Conservation (phyloP, 306 rosid species). For the Pachyrhizus erosus region DNA sequence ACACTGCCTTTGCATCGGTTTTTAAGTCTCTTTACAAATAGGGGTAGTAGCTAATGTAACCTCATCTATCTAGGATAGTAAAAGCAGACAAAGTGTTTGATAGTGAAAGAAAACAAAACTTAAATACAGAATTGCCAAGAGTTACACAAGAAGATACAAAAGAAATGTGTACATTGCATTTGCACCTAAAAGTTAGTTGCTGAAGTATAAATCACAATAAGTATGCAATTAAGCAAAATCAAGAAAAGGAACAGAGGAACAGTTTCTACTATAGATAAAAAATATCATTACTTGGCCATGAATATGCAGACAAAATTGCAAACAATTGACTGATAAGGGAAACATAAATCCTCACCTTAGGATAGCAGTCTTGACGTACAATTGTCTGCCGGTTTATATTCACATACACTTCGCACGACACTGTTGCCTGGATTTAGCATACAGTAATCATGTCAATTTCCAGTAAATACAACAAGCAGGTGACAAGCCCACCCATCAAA, state of each 20-base stretch:
- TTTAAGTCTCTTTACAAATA: slow-evolving; percentile 21
- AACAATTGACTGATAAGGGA: background rate
- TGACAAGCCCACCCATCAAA: background rate
- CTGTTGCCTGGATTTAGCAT: slow-evolving; percentile 62
- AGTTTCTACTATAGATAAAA: background rate
- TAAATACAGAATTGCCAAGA: background rate
- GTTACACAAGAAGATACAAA: slow-evolving; percentile 8
- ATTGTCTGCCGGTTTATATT: slow-evolving; percentile 58
- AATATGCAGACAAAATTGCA: slow-evolving; percentile 5
- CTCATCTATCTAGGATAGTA: background rate
- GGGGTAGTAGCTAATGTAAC: background rate
- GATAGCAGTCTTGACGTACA: slow-evolving; percentile 78
- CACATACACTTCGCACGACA: slow-evolving; percentile 79
- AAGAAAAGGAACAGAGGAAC: background rate
- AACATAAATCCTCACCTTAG: slow-evolving; percentile 65
- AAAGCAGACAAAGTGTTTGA: background rate
- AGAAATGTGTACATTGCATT: background rate
- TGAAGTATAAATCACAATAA: slow-evolving; percentile 1
- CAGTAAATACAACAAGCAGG: background rate
- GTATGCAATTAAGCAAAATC: background rate
- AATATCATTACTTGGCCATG: slow-evolving; percentile 5
- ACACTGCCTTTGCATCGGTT: background rate
- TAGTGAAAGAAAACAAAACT: slow-evolving; percentile 1
- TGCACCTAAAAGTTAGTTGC: slow-evolving; percentile 1
- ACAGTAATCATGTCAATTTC: slow-evolving; percentile 14